phyloP scores from a whole-genome alignment of 305 asterid species.

The Fraxinus greggii region DNA sequence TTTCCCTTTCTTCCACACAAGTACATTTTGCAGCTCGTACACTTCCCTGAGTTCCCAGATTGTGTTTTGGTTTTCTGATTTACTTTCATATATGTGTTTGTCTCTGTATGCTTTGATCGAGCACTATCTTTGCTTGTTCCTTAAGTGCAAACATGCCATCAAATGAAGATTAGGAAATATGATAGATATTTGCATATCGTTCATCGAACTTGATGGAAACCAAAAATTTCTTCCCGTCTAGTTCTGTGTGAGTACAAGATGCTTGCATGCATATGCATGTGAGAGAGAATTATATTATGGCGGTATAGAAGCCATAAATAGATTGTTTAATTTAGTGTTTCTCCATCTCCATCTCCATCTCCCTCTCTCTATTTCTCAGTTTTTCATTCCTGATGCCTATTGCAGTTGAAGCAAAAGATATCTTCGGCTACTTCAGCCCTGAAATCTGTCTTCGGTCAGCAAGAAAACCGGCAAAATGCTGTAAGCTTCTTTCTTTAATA shows the following conservation, averaged over 20 bases:
- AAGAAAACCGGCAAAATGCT: slow-evolving; percentile 52
- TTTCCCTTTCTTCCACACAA: not conserved
- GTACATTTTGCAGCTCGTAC: not conserved
- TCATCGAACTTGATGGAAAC: not conserved
- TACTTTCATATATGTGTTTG: not conserved
- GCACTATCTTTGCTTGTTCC: not conserved
- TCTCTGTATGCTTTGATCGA: not conserved
- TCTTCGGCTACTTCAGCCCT: slow-evolving; percentile 95
- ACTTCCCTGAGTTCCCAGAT: not conserved
- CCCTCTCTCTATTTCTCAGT: not conserved
- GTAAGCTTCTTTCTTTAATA: slow-evolving; percentile 45
- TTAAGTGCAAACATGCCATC: not conserved
- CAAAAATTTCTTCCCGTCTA: not conserved
- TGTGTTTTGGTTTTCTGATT: not conserved
- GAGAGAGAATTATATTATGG: not conserved
- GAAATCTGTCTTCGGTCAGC: slow-evolving; percentile 93
- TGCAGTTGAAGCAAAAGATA: slow-evolving; percentile 88
- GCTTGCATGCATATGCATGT: not conserved
- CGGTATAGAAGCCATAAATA: not conserved
- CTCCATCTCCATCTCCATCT: not conserved
- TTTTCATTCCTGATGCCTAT: slow-evolving; percentile 25
- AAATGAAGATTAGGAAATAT: not conserved
- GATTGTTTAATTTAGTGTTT: not conserved
- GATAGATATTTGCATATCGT: not conserved
- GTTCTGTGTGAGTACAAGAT: not conserved